Base-by-base conservation (phyloP, 148 eudicot genomes). In the Spergularia bocconei region DNA sequence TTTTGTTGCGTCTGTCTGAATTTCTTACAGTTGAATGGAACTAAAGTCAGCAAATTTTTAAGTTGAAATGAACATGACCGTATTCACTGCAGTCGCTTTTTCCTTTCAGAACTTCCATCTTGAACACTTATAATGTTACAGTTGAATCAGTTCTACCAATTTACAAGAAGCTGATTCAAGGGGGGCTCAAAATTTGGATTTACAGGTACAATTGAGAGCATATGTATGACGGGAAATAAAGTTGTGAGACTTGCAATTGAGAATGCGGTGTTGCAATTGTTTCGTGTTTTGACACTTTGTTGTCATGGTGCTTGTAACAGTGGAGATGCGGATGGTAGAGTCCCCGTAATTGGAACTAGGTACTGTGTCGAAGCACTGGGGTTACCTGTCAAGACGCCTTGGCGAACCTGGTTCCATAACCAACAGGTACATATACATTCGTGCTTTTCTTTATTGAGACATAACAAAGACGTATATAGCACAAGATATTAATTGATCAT, bases 151-250 rank as follows among this genome's bases (percentile, higher is more conserved):
- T 90, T 56, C 70, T 90, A 12, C 88, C 93, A 0, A 75, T 86
- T 69, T 90, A 90, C 77, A 84, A 71, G 63, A 87, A 86, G 76
- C 87, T 90, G 68, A 83, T 84, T 61, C 82, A 86, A 72, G 91
- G 85, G 13, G 91, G 91, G 63, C 87, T 90, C 48, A 87, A 75
- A 77, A 87, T 90, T 13, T 88, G 93, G 93, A 79, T 90, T 75
- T 90, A 87, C 83, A 90, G 93, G 93, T 88, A 81, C 55, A n/a
- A n/a, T n/a, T n/a, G n/a, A n/a, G n/a, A n/a, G n/a, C n/a, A n/a
- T n/a, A n/a, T n/a, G n/a, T n/a, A n/a, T n/a, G n/a, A 29, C 8
- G 48, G 4, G 48, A 44, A n/a, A n/a, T n/a, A n/a, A 44, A 44
- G 10, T 44, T 44, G 48, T 0, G 48, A 44, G 4, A 15, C 41